Base-by-base conservation (phyloP, 108 stramenopile genomes). In the Parietichytrium sp. region DNA sequence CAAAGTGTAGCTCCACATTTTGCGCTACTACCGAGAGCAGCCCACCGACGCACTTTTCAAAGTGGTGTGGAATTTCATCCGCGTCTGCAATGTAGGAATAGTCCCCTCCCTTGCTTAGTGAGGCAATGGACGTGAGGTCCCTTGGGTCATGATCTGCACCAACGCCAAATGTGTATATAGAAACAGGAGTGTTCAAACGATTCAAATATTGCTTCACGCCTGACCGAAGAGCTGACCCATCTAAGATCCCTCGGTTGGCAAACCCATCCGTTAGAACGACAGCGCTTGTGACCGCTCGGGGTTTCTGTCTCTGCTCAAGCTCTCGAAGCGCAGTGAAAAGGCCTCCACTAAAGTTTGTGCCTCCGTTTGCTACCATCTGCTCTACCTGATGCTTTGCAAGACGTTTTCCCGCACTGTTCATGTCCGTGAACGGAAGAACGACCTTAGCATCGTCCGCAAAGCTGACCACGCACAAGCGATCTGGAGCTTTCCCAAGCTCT, bases 21-120 rank as follows among this genome's bases (percentile, higher is more conserved):
- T 72, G 61, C 42, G 61, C 61, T 6, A 72, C 38, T n/a, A 72
- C 61, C 8, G 61, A 72, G 61, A 72, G 12, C 20, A 72, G 61
- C 0, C 61, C 61, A 3, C 61, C 61, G 0, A 72, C n/a, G 25
- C 61, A 72, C 42, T 25, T 72, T 72, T 72, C 61, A 6, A 72
- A 25, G 8, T 33, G n/a, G 33, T 10, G 38, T 42, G 61, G 61
- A 2, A 72, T 72, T 42, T 33, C 33, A 10, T 72, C 61, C 8
- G 61, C 15, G 6, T 42, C 61, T n/a, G 8, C 29, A 8, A 72
- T 16, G 61, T 45, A 72, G 12, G 61, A 16, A 42, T 72, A 72
- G 61, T 45, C 61, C 13, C 61, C 61, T 6, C 61, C 61, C 13
- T 33, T 42, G 42, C 61, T 72, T 7, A 42, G 38, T n/a, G 38